Conservation (phyloP, 805 yeast genomes). For the Candida alai region DNA sequence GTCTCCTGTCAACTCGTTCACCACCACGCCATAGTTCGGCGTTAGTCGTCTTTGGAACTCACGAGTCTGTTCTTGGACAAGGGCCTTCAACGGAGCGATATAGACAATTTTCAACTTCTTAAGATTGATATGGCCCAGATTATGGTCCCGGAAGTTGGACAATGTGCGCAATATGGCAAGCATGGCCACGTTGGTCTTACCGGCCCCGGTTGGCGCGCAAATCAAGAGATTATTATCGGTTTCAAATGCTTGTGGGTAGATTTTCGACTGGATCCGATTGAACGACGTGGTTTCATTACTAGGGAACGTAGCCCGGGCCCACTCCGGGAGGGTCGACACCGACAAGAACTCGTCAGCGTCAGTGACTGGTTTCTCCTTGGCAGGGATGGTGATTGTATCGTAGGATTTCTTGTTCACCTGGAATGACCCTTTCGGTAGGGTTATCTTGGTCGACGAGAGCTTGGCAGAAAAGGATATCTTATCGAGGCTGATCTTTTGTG, state of each 20-base stretch:
- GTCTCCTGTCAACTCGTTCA: slow-evolving; percentile 90
- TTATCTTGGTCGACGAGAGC: slow-evolving; percentile 60
- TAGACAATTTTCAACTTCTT: slow-evolving; percentile 73
- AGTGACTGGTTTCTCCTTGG: slow-evolving; percentile 44
- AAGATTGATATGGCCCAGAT: slow-evolving; percentile 47
- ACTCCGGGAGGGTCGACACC: slow-evolving; percentile 65
- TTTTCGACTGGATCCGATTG: slow-evolving; percentile 80
- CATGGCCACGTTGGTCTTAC: slow-evolving; percentile 96
- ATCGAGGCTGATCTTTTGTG: slow-evolving; percentile 8
- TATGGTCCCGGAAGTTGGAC: slow-evolving; percentile 44
- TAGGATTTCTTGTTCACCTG: slow-evolving; percentile 69
- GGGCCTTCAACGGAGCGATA: slow-evolving; percentile 89
- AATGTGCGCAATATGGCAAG: slow-evolving; percentile 66
- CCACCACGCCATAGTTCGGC: slow-evolving; percentile 58
- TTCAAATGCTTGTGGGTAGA: slow-evolving; percentile 73
- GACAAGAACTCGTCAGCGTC: slow-evolving; percentile 46
- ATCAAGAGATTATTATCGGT: slow-evolving; percentile 69
- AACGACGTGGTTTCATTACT: slow-evolving; percentile 58
- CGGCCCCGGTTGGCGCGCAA: slow-evolving; percentile 99
- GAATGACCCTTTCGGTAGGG: slow-evolving; percentile 80
- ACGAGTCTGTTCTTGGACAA: slow-evolving; percentile 91
- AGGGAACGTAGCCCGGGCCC: slow-evolving; percentile 81
- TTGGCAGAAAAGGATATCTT: slow-evolving; percentile 6
- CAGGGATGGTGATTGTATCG: slow-evolving; percentile 93
- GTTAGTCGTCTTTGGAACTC: slow-evolving; percentile 72